Base-by-base conservation (phyloP, 306 rosid species). In the Dryas octopetala region DNA sequence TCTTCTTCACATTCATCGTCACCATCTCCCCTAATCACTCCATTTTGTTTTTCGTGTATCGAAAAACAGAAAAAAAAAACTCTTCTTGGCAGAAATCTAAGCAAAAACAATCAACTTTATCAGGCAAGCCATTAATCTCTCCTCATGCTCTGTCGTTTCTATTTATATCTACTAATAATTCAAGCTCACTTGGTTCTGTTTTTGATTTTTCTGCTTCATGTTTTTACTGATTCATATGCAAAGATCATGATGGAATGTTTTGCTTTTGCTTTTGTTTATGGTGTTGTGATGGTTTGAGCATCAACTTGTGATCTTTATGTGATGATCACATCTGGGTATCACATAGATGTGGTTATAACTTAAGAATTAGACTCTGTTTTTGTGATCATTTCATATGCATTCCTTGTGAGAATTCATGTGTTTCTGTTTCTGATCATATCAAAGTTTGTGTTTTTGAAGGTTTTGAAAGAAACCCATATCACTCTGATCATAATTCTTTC, bases 81-180 rank as follows among this genome's bases (percentile, higher is more conserved):
- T 59, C 81, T 70, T 32, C 55, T 83, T 76, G 63, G 68, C 78
- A 6, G 80, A 43, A 51, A 47, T 73, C 68, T 15, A 75, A 65
- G 71, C 82, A 43, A 83, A 78, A 75, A 69, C 80, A 54, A 40
- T 69, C 81, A 82, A 23, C 58, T 58, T 64, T 71, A 68, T 76
- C 83, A 85, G 93, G 96, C 67, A 88, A 83, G 79, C 46, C 16
- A 70, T 54, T 51, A 54, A 45, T 9, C 65, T 58, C 7, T 63
- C 26, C 9, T 40, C 7, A 9, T 61, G 49, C 13, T 41, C 62
- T 63, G 15, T 72, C 13, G 14, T 5, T 15, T 45, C 8, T 26
- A 9, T 17, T n/a, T 19, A 6, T n/a, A 16, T 62, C 0, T 32
- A 32, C 38, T 32, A 32, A 32, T 32, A 32, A 32, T 32, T 32